Base-by-base conservation (phyloP, 345 rosid species). In the Erodium maritimum region DNA sequence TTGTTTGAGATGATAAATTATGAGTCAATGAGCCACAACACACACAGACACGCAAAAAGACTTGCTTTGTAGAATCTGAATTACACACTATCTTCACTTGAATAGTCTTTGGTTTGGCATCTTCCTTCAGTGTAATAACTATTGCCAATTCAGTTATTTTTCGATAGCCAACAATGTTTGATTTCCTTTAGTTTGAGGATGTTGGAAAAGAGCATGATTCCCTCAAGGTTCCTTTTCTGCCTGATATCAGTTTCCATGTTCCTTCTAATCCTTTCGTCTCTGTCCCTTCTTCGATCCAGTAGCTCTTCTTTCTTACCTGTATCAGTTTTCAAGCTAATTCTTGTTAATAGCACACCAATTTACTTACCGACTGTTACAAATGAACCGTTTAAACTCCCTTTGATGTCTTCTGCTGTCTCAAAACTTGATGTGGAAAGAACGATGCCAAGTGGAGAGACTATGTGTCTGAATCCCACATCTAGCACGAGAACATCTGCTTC, bases 261-360 rank as follows among this genome's bases (percentile, higher is more conserved):
- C 52, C 77, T 79, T 17, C 72, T 86, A 75, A 72, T 79, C 60
- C 54, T 74, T 64, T 81, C 91, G 64, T 86, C 80, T 20, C 48
- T 75, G 29, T 70, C 77, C 78, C 84, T 82, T 75, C 77, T 86
- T 21, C 88, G 83, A 62, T 75, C 73, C 66, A 71, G 80, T 63
- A 71, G 67, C 61, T 67, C 76, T 58, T 76, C 79, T 29, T 61
- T 83, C 62, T 60, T 78, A 55, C 80, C 95, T 23, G 77, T 52
- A 22, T 77, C 80, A 45, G 82, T 86, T 65, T 83, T 76, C 68
- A 80, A 80, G 69, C 77, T 81, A 42, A 73, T 78, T 75, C 79
- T 78, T 64, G 75, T 76, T n/a, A 84, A 80, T 71, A 75, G 68
- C 65, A 77, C 82, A 33, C 57, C 79, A 11, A 23, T 67, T 67